phyloP scores from a whole-genome alignment of 805 yeast genomes.

The Geotrichum ghanense region DNA sequence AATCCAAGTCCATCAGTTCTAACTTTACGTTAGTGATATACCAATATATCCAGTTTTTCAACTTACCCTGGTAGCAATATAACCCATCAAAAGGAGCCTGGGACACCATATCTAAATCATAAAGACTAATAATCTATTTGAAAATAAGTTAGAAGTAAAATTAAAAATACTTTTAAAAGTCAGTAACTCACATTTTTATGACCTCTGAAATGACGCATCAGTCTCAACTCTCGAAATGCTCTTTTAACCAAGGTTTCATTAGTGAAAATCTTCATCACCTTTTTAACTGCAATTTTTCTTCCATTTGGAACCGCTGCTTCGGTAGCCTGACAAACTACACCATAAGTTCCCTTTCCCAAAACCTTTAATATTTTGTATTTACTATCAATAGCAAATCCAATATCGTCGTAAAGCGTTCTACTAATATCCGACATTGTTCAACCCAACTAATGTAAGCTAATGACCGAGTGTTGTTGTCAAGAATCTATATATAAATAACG shows the following conservation, averaged over 20 bases:
- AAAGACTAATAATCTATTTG: conserved; percentile 47
- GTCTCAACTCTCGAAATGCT: conserved; percentile 71
- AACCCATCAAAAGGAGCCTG: conserved; percentile 69
- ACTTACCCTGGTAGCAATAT: conserved; percentile 58
- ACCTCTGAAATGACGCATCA: conserved; percentile 76
- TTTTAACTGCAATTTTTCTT: conserved; percentile 60
- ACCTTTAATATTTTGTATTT: conserved; percentile 47
- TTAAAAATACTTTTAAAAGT: background rate
- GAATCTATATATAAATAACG: too few species aligned
- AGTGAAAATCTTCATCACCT: conserved; percentile 58
- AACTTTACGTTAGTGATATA: background rate
- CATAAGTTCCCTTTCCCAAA: conserved; percentile 80
- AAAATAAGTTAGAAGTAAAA: background rate
- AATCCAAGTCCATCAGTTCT: conserved; percentile 72
- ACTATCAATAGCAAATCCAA: conserved; percentile 43
- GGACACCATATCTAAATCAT: conserved; percentile 63
- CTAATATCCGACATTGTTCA: conserved; percentile 1
- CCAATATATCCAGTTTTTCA: background rate
- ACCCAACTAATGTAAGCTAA: background rate
- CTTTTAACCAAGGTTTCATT: conserved; percentile 60
- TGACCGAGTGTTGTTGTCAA: too few species aligned
- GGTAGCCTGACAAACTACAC: conserved; percentile 66
- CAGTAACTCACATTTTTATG: conserved; percentile 49
- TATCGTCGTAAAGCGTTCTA: conserved; percentile 2
- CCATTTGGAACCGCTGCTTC: conserved; percentile 31